Evolutionary conservation across 345 rosid genomes (phyloP).

Genomic region (Capsella bursapastoris): DNA sequence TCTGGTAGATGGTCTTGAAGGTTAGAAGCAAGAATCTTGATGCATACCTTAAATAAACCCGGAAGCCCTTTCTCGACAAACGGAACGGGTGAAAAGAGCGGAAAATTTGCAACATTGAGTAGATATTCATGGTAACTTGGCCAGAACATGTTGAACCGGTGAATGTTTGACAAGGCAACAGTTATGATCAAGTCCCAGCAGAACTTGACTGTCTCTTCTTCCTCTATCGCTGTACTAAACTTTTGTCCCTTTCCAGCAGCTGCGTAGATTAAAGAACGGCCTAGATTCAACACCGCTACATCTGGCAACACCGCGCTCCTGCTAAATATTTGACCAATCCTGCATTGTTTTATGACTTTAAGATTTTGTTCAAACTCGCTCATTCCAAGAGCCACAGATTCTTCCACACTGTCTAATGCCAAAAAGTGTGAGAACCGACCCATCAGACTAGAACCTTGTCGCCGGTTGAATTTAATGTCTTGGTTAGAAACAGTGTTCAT

Average conservation of each 20-base stretch:
- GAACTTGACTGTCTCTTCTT: constrained; percentile 83
- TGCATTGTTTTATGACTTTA: constrained; percentile 83
- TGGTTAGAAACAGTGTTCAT: constrained; percentile 41
- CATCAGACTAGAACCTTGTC: constrained; percentile 50
- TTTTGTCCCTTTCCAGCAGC: constrained; percentile 96
- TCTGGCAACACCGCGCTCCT: constrained; percentile 59
- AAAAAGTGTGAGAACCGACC: constrained; percentile 75
- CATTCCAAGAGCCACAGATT: constrained; percentile 72
- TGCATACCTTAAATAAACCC: constrained; percentile 69
- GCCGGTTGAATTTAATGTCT: constrained; percentile 50
- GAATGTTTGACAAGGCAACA: constrained; percentile 57
- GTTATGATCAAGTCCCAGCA: constrained; percentile 78
- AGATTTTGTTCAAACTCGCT: constrained; percentile 88
- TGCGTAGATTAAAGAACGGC: constrained; percentile 80
- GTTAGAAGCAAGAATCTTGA: constrained; percentile 57
- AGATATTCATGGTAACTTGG: constrained; percentile 72
- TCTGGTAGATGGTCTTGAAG: constrained; percentile 59
- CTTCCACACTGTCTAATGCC: constrained; percentile 78
- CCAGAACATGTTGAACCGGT: constrained; percentile 68
- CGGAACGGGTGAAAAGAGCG: constrained; percentile 79
- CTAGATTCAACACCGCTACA: constrained; percentile 66
- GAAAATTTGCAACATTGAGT: constrained; percentile 67
- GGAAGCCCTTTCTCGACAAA: constrained; percentile 76
- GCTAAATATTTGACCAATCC: constrained; percentile 74
- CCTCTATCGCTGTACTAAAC: constrained; percentile 86